Evolutionary conservation across 2,329 filamentous ascomycete species (phyloP).

Genomic region (Fusarium chlamydosporum): DNA sequence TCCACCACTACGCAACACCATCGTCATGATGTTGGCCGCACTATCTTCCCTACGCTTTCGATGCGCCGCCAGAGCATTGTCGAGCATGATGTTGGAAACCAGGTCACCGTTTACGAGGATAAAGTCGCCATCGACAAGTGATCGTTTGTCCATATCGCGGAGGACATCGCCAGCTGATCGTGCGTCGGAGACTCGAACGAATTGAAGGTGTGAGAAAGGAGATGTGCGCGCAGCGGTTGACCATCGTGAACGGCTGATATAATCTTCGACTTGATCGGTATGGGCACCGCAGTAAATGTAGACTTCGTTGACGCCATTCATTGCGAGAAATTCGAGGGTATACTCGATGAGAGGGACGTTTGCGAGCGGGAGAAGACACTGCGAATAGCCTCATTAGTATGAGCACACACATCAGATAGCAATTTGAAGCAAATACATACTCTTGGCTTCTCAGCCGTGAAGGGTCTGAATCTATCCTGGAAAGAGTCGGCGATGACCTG

Average conservation of each 20-base stretch:
- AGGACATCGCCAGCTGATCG: conserved; percentile 93
- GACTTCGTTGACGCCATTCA: conserved; percentile 94
- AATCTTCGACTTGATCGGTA: conserved; percentile 86
- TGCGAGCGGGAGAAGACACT: conserved; percentile 93
- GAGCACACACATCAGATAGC: neutral
- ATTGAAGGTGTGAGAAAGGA: conserved; percentile 84
- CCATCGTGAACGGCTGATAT: conserved; percentile 83
- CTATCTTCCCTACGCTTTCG: conserved; percentile 83
- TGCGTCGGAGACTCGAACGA: conserved; percentile 86
- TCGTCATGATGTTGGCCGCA: conserved; percentile 98
- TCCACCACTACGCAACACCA: conserved; percentile 86
- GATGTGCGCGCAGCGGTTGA: conserved; percentile 69
- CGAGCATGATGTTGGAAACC: conserved; percentile 90
- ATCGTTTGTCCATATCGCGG: conserved; percentile 89
- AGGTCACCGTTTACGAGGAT: conserved; percentile 93
- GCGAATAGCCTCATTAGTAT: conserved; percentile 42
- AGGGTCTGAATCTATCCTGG: conserved; percentile 90
- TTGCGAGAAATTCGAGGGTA: conserved; percentile 94
- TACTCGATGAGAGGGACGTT: conserved; percentile 98
- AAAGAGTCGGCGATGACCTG: conserved; percentile 95
- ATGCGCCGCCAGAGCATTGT: conserved; percentile 82
- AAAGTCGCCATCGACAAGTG: conserved; percentile 90
- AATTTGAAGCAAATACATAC: conserved; percentile 63
- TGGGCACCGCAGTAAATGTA: conserved; percentile 93
- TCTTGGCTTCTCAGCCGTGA: conserved; percentile 89